phyloP scores from a whole-genome alignment of 768 basidiomycete species.

The Suillus lakei region DNA sequence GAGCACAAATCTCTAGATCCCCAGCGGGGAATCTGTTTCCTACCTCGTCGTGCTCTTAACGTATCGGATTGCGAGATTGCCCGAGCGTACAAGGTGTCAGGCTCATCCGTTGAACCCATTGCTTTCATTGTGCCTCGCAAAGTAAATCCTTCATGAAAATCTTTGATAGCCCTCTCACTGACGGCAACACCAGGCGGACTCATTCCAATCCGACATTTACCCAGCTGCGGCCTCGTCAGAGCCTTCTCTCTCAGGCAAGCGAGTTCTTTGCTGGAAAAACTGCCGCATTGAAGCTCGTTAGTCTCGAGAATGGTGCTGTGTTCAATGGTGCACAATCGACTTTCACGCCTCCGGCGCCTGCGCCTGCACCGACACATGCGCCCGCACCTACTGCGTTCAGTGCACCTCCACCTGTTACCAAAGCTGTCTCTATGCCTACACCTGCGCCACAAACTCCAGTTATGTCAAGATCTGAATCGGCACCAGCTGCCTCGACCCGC shows the following conservation, averaged over 20 bases:
- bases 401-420: conserved; percentile 34
- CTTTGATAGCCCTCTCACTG: not conserved
- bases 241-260: conserved; percentile 74
- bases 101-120: conserved; percentile 81
- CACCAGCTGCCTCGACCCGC: conserved; percentile 13
- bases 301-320: conserved; percentile 70
- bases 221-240: conserved; percentile 88
- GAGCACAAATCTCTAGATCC: conserved; percentile 92
- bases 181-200: conserved; percentile 64
- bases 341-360: conserved; percentile 23
- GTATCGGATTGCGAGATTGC: conserved; percentile 95
- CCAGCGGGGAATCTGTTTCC: conserved; percentile 96
- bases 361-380: conserved; percentile 34
- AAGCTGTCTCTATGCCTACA: conserved; percentile 36
- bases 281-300: conserved; percentile 76
- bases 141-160: conserved; percentile 45
- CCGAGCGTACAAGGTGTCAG: conserved; percentile 87
- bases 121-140: conserved; percentile 95
- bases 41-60: conserved; percentile 88
- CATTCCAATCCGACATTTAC: conserved; percentile 97
- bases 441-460: conserved; percentile 18
- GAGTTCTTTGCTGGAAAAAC: conserved; percentile 91
- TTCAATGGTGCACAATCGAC: conserved; percentile 33
- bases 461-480: conserved; percentile 16
- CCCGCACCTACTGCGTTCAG: conserved; percentile 28